Evolutionary conservation across 2,329 filamentous ascomycete genomes (phyloP).

Genomic region (Paracamarosporium sp.): DNA sequence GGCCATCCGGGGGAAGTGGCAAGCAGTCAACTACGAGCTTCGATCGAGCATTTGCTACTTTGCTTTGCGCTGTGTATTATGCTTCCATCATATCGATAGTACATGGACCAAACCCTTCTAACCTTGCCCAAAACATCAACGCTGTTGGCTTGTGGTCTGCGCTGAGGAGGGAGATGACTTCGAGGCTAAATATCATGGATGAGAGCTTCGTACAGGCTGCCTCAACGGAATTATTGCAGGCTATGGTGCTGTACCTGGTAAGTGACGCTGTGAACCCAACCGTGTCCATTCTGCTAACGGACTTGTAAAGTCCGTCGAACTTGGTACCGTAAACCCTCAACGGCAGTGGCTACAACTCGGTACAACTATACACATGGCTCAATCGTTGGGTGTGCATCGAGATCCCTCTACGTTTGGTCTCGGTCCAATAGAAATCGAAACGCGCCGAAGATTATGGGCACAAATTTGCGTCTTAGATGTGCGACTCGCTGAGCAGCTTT

Average conservation of each 20-base stretch:
- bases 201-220: constrained; percentile 9
- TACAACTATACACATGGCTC: constrained; percentile 22
- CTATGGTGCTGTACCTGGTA: constrained; percentile 24
- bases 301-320: constrained; percentile 18
- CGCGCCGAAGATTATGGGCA: constrained; percentile 75
- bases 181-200: constrained; percentile 15
- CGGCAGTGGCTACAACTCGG: constrained; percentile 23
- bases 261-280: neutral
- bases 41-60: constrained; percentile 16
- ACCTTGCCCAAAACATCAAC: constrained; percentile 19
- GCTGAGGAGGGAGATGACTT: constrained; percentile 19
- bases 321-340: constrained; percentile 12
- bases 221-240: constrained; percentile 25
- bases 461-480: constrained; percentile 77
- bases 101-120: constrained; percentile 17
- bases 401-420: constrained; percentile 67
- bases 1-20: neutral
- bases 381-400: constrained; percentile 24
- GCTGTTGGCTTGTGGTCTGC: constrained; percentile 14
- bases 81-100: constrained; percentile 23
- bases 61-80: constrained; percentile 27
- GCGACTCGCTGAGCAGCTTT: constrained; percentile 73
- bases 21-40: neutral
- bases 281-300: neutral
- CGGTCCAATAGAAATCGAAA: constrained; percentile 70